phyloP scores from a whole-genome alignment of 441 rosid genomes.

The Viola pubescens region DNA sequence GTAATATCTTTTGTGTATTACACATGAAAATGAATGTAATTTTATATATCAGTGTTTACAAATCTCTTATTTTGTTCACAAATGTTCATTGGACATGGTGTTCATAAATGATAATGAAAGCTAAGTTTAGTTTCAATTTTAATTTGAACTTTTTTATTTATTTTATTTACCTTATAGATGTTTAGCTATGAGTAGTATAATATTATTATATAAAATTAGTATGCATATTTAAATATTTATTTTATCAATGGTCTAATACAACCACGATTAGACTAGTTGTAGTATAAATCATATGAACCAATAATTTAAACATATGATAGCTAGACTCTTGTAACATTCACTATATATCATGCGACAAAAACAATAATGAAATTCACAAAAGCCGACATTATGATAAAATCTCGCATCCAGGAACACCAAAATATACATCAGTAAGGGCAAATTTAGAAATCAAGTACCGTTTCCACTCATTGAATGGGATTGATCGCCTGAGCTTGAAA shows the following conservation, averaged over 20 bases:
- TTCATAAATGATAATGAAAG: too few species aligned
- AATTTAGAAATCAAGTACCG: slow-evolving; percentile 32
- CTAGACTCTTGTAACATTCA: not conserved
- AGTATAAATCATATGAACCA: not conserved
- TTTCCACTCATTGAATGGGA: slow-evolving; percentile 79
- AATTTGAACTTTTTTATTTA: too few species aligned
- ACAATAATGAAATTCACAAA: too few species aligned
- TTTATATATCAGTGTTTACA: too few species aligned
- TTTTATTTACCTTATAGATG: not conserved
- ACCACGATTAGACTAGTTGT: not conserved
- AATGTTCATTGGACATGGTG: too few species aligned
- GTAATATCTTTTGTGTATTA: too few species aligned
- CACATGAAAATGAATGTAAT: too few species aligned
- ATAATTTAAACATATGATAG: not conserved
- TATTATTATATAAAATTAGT: not conserved
- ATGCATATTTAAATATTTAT: not conserved
- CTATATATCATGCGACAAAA: not conserved
- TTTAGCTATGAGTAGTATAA: not conserved
- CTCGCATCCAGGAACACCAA: not conserved
- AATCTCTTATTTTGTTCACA: too few species aligned
- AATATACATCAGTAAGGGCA: not conserved
- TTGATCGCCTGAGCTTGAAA: slow-evolving; percentile 82
- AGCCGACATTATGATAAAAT: not conserved
- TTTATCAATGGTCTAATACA: not conserved
- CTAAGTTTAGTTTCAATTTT: too few species aligned